Evolutionary conservation across 257 asterid genomes (phyloP), one percentile per base, ranked within the genome.

Genomic region (Mentha longifolia): DNA sequence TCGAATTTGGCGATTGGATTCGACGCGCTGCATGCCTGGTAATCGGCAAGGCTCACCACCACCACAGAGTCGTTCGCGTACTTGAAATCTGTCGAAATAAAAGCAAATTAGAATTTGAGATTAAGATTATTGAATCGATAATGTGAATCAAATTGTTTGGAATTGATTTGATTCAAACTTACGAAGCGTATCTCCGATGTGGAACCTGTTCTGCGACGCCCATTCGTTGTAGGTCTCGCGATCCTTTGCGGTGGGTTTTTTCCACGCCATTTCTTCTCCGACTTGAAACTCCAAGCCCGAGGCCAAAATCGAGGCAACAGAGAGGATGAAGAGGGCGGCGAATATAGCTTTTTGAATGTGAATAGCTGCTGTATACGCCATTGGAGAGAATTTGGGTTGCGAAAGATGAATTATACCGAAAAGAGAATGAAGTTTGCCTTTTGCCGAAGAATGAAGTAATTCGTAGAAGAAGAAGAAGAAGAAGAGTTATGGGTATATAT

Each of bases 201-300:
- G 90, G 82, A 92, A 89, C 11, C 97, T 63, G 78, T 82, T 85
- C 68, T 61, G 78, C 5, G 90, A 76, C 17, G 97, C 97, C 97
- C 97, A 92, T 30, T 88, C 81, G 30, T 89, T 89, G 35, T 92
- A 92, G 0, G 93, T 79, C 35, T 86, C 84, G 13, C 92, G 79
- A 49, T 86, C 90, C 9, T 85, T 78, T 7, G 82, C 87, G 9
- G 86, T 85, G 0, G 97, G 97, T 54, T 59, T 80, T 5, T 9
- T 70, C 97, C 96, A 92, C 12, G 85, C 89, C 13, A 8, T 73
- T 28, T 71, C 74, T 22, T 74, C 89, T 12, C 96, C 97, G 16
- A 92, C 90, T 25, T 80, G 65, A 15, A 82, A 89, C 72, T 78
- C 88, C 61, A 74, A 80, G 37, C 80, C 87, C 9, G 83, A 76